A percentile compares a stretch with the other conserved stretches of the same genome.
These are phyloP conservation scores for Magnolia changhungtana DNA, from an alignment of 164 flowering plant genomes.

Conservation along the genomic window DNA sequence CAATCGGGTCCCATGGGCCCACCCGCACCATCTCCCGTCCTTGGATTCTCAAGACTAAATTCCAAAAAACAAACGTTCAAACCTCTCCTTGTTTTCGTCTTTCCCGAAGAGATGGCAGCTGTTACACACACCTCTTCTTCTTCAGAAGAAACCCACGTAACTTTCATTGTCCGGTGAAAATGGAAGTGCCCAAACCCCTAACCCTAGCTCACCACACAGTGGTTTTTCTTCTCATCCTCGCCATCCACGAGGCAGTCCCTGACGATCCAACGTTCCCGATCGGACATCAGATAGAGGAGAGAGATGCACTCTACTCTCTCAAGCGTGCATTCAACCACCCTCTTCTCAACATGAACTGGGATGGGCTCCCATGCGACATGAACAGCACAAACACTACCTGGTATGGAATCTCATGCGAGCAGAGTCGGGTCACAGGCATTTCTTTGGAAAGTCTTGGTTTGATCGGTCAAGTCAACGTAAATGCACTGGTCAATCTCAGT, in stretches of 20 bases:
- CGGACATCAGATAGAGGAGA: slow-evolving; percentile 16
- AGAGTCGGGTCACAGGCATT: slow-evolving; percentile 37
- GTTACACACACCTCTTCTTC: too few species aligned
- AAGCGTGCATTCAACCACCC: slow-evolving; percentile 27
- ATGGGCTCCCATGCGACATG: slow-evolving; percentile 28
- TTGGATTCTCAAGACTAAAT: neutral
- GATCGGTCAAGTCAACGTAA: slow-evolving; percentile 17
- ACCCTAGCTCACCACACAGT: too few species aligned
- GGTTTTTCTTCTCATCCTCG: slow-evolving; percentile 5
- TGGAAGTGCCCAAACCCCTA: neutral
- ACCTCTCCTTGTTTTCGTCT: neutral
- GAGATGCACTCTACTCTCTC: slow-evolving; percentile 38
- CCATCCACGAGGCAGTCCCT: neutral
- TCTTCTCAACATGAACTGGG: slow-evolving; percentile 41
- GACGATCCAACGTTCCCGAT: neutral
- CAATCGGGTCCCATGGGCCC: too few species aligned
- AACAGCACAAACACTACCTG: slow-evolving; percentile 15
- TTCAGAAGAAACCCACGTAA: neutral
- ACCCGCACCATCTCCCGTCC: neutral
- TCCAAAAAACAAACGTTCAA: neutral
- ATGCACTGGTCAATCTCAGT: slow-evolving; percentile 32
- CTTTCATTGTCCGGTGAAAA: neutral
- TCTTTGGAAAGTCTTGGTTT: slow-evolving; percentile 26
- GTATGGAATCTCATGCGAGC: slow-evolving; percentile 39
- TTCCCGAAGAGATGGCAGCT: slow-evolving; percentile 1